A percentile compares a stretch with the other conserved stretches of the same genome.
phyloP scores from a whole-genome alignment of 345 rosid genomes.

The Populus nigra region DNA sequence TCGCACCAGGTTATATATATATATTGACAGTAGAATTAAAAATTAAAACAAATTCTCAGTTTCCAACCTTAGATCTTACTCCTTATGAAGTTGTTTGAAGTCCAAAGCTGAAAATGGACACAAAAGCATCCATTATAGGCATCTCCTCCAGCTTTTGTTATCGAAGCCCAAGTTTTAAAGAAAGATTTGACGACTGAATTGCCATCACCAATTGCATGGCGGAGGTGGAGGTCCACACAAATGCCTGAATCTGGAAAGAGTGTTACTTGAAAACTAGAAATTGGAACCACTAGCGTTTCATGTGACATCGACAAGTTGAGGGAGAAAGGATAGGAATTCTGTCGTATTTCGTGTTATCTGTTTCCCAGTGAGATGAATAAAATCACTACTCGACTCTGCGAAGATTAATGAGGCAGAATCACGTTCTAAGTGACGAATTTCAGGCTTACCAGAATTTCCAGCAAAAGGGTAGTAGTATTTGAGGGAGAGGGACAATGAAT shows the following conservation, averaged over 20 bases:
- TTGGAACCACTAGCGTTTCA: slow-evolving; percentile 14
- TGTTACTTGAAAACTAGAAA: slow-evolving; percentile 29
- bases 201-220: slow-evolving; percentile 36
- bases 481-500: not conserved
- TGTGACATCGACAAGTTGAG: slow-evolving; percentile 9
- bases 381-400: slow-evolving; percentile 37
- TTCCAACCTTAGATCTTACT: no score
- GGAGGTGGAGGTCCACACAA: slow-evolving; percentile 27
- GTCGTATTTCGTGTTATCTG: slow-evolving; percentile 24
- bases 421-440: slow-evolving; percentile 25
- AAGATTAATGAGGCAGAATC: slow-evolving; percentile 30
- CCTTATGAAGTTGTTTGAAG: no score
- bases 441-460: slow-evolving; percentile 22
- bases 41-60: no score
- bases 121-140: not conserved
- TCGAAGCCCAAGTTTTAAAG: slow-evolving; percentile 37
- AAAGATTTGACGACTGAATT: slow-evolving; percentile 23
- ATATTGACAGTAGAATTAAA: no score
- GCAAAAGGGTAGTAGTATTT: not conserved
- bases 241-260: slow-evolving; percentile 39
- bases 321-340: slow-evolving; percentile 26
- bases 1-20: no score
- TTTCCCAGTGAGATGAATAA: slow-evolving; percentile 14
- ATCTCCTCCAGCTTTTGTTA: slow-evolving; percentile 17
- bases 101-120: no score